These are phyloP conservation scores for Casaregolazyma lundiana DNA, from an alignment of 1,139 yeast genomes.

Conservation along the genomic window DNA sequence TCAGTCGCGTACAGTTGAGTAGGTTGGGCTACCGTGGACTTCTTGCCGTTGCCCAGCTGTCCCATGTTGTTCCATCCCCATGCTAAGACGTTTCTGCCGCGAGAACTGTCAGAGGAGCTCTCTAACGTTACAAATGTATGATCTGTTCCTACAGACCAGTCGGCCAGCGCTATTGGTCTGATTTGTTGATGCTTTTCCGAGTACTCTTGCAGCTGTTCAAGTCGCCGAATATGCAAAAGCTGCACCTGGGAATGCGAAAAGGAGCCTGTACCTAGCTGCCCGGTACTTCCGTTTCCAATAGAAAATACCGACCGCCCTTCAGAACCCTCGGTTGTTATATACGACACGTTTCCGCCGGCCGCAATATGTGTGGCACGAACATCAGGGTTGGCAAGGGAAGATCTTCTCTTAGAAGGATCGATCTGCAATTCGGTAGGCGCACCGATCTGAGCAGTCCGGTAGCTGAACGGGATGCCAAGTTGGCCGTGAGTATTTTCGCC, in stretches of 20 bases:
- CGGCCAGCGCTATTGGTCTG: constrained; percentile 44
- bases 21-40: constrained; percentile 57
- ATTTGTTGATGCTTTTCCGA: constrained; percentile 35
- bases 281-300: constrained; percentile 81
- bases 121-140: constrained; percentile 61
- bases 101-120: constrained; percentile 17
- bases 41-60: constrained; percentile 80
- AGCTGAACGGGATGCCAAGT: constrained; percentile 65
- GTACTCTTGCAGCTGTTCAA: constrained; percentile 41
- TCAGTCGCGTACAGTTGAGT: constrained; percentile 46
- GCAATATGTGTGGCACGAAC: constrained; percentile 42
- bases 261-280: constrained; percentile 81
- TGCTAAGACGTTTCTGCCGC: constrained; percentile 50
- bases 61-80: constrained; percentile 86
- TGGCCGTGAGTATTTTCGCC: constrained; percentile 83
- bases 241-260: constrained; percentile 67
- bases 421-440: constrained; percentile 48
- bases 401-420: constrained; percentile 12
- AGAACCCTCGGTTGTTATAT: constrained; percentile 29
- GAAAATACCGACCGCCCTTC: constrained; percentile 31
- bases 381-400: constrained; percentile 5
- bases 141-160: constrained; percentile 58
- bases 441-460: constrained; percentile 61
- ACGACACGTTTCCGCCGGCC: constrained; percentile 70
- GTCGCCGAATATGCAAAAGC: constrained; percentile 55